Conservation (phyloP, 495 filamentous ascomycete species). For the Hypoxylon crocopeplum region DNA sequence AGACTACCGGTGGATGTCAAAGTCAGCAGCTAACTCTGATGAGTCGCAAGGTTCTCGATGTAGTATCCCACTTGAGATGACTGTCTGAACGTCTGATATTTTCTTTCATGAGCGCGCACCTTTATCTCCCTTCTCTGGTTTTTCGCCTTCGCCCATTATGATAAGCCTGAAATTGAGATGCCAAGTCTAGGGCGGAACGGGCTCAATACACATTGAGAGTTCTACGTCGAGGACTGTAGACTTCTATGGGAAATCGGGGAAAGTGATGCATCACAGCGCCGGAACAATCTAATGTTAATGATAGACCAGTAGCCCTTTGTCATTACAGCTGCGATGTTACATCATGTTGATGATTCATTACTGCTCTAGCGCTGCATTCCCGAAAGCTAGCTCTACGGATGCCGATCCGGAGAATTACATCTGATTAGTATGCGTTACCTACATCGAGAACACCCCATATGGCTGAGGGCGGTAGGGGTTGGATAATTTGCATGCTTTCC, state of each 20-base stretch:
- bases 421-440: conserved; percentile 10
- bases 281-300: background rate
- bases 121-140: conserved; percentile 35
- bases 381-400: conserved; percentile 7
- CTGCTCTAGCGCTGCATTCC: too few species aligned
- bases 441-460: too few species aligned
- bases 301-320: conserved; percentile 3
- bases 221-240: too few species aligned
- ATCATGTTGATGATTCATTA: conserved; percentile 40
- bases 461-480: too few species aligned
- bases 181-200: too few species aligned
- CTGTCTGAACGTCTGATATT: too few species aligned
- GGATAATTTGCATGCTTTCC: too few species aligned
- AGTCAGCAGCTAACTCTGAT: background rate
- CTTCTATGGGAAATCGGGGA: too few species aligned
- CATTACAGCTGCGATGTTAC: conserved; percentile 4
- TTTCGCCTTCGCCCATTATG: conserved; percentile 9
- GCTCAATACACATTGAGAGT: too few species aligned
- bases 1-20: conserved; percentile 48
- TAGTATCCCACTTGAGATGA: too few species aligned
- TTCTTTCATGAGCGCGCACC: conserved; percentile 5
- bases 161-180: background rate
- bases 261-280: background rate
- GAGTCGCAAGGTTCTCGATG: background rate
- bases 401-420: background rate